Base-by-base conservation (phyloP, 192 early-diverging fungal genomes). In the Paraglomus brasilianum region DNA sequence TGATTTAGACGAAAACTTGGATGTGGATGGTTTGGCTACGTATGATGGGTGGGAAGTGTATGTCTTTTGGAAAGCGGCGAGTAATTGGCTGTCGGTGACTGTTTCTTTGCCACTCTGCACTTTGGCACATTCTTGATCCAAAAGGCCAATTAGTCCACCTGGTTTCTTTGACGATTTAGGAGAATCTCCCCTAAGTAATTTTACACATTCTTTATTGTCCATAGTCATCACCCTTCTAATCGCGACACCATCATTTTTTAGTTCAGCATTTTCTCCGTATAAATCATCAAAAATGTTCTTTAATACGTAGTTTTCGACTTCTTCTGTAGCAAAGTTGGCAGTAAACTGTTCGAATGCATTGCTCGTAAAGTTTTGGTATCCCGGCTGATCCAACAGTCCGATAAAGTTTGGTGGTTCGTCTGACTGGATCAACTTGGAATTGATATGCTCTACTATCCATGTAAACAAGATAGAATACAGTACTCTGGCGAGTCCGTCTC, bases 371-470 rank as follows among this genome's bases (percentile, higher is more conserved):
- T 83, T 81, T 69, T 90, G 82, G 77, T 92, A 89, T 10, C 91
- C 91, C 17, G 83, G 74, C 60, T 91, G 82, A 78, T 95, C 94
- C 6, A 92, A 77, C 10, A 93, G 76, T 10, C 91, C 94, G 55
- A 98, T 85, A 77, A 94, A 95, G 69, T 92, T 94, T 57, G 83
- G 86, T 7, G 83, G 86, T 50, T 81, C 75, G 47, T 92, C 85
- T 22, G 82, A 78, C 53, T 87, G 82, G 72, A 89, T 91, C 19
- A 96, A 76, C 21, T 88, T 86, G 24, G 82, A 82, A 81, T 98
- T 98, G 70, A 96, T 86, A 66, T 90, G 88, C 75, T 96, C 95
- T 8, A 95, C 83, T n/a, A 98, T 73, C 89, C 94, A 97, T 17
- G 84, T 82, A 75, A 95, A 94, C 8, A 96, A 70, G 6, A 96